Base-by-base conservation (phyloP, 2,329 filamentous ascomycete species). In the Calonectria henricotiae region DNA sequence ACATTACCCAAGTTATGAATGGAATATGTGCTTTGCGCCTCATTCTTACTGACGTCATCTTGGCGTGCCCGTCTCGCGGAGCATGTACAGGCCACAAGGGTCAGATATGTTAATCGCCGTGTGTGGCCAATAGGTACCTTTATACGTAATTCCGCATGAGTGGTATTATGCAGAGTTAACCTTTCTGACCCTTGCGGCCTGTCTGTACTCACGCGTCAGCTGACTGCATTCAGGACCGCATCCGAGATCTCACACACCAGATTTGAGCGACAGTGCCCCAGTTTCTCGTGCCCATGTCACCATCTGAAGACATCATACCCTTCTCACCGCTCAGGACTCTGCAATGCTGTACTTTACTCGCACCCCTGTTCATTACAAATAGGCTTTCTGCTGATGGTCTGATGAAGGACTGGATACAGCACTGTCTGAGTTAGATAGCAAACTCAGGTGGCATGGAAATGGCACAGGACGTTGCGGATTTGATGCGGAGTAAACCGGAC, bases 211-310 rank as follows among this genome's bases (percentile, higher is more conserved):
- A 30, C 4, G 15, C 3, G 4, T 20, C n/a, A 2, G n/a, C 5
- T 15, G 32, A 3, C 13, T n/a, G 17, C n/a, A 47, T 65, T n/a
- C 8, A 47, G 32, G 17, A 17, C 13, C 20, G 30, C 9, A 49
- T 67, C 15, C 9, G 20, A 17, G 43, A 49, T 8, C 15, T 67
- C 9, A 41, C 54, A 8, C 30, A 61, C 1, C 51, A 60, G 8
- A 49, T 61, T n/a, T 67, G 64, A 35, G 64, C 64, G 15, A 32
- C 64, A 2, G 64, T 61, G 12, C 64, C 64, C 30, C 64, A 67
- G 43, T 61, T 67, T n/a, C 15, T 67, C 32, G 11, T 67, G 2
- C 54, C 20, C n/a, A 2, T 13, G 13, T 23, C 27, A 3, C 2
- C 6, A 4, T 39, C 55, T 4, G 64, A 61, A 3, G 23, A 30